These are phyloP conservation scores for Debaryomyces castellii DNA, from an alignment of 805 yeast species.

Conservation along the genomic window DNA sequence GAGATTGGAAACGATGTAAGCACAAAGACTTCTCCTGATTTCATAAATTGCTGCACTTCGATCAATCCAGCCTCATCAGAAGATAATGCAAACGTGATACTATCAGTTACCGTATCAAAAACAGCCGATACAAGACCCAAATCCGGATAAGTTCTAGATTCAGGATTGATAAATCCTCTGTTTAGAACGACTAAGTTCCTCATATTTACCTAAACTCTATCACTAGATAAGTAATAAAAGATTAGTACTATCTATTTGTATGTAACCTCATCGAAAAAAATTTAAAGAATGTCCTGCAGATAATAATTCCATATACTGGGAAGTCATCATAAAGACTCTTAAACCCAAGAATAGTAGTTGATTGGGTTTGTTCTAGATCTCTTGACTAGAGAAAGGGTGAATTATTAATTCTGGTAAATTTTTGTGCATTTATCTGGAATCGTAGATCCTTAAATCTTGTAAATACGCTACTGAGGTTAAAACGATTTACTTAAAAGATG, in stretches of 20 bases:
- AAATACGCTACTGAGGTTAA: too few species aligned
- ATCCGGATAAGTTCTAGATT: constrained; percentile 64
- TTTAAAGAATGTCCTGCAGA: neutral
- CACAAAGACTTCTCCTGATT: constrained; percentile 55
- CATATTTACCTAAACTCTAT: constrained; percentile 26
- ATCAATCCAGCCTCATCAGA: constrained; percentile 51
- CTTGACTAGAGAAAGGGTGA: too few species aligned
- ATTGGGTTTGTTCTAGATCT: too few species aligned
- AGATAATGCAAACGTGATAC: constrained; percentile 63
- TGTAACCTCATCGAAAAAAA: constrained; percentile 1
- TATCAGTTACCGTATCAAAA: constrained; percentile 74
- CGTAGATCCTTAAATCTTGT: too few species aligned
- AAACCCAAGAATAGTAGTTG: too few species aligned
- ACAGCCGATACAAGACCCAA: constrained; percentile 51
- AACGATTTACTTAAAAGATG: too few species aligned
- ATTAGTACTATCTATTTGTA: neutral
- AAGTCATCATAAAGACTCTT: too few species aligned
- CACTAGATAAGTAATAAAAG: neutral
- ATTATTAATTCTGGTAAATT: too few species aligned
- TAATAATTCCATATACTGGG: neutral
- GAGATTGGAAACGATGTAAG: constrained; percentile 62
- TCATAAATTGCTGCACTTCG: constrained; percentile 77
- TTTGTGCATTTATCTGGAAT: too few species aligned
- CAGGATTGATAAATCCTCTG: constrained; percentile 51
- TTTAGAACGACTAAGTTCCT: constrained; percentile 53